Evolutionary conservation across 495 filamentous ascomycete genomes (phyloP).

Genomic region (Penicillium ucsense): DNA sequence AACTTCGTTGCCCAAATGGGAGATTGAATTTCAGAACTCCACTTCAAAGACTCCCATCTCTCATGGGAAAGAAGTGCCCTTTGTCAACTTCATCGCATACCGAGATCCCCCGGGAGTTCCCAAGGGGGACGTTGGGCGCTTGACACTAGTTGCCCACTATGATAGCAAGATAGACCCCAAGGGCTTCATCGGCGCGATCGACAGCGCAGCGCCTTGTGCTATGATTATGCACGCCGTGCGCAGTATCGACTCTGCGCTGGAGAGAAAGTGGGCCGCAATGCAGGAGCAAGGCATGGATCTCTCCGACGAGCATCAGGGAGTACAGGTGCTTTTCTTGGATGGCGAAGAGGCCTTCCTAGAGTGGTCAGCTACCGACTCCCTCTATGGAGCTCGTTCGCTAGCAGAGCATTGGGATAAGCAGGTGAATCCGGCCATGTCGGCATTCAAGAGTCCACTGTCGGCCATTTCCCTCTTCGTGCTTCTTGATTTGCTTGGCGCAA

Average conservation of each 20-base stretch:
- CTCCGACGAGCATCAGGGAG: slow-evolving; percentile 63
- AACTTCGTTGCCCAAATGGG: slow-evolving; percentile 66
- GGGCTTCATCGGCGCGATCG: slow-evolving; percentile 89
- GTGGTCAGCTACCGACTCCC: slow-evolving; percentile 72
- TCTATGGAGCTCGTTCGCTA: slow-evolving; percentile 78
- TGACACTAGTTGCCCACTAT: slow-evolving; percentile 91
- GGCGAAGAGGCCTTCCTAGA: slow-evolving; percentile 83
- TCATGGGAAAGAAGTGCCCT: slow-evolving; percentile 60
- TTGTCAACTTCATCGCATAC: slow-evolving; percentile 77
- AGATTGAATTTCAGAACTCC: slow-evolving; percentile 74
- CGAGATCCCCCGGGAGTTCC: slow-evolving; percentile 78
- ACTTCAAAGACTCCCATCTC: slow-evolving; percentile 70
- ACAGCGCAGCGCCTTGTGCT: slow-evolving; percentile 88
- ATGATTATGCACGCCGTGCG: slow-evolving; percentile 81
- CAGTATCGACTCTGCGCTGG: slow-evolving; percentile 68
- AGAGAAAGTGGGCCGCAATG: slow-evolving; percentile 70
- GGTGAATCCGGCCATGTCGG: slow-evolving; percentile 57
- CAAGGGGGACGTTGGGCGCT: slow-evolving; percentile 61
- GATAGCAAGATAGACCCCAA: slow-evolving; percentile 73
- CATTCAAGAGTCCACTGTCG: slow-evolving; percentile 59
- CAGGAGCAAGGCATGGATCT: slow-evolving; percentile 41
- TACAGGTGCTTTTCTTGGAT: slow-evolving; percentile 86
- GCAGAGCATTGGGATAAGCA: slow-evolving; percentile 64
- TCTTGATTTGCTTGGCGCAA: slow-evolving; percentile 77
- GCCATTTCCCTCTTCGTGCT: slow-evolving; percentile 85